Conservation (phyloP, 2,329 filamentous ascomycete species). For the Grosmannia serpens region DNA sequence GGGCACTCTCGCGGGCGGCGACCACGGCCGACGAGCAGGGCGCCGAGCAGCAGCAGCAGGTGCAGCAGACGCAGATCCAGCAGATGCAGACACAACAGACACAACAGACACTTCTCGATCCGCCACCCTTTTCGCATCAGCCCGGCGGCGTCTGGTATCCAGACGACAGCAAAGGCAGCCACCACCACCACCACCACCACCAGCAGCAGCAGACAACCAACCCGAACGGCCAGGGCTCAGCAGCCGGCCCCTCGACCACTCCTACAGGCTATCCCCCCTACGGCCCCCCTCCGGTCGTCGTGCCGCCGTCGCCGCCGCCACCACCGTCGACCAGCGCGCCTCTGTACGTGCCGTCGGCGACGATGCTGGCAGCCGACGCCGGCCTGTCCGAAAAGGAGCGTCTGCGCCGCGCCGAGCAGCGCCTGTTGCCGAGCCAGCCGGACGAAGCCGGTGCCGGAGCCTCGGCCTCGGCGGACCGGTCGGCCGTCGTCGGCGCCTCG, state of each 20-base stretch:
- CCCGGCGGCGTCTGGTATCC: conserved; percentile 4
- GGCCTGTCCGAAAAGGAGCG: conserved; percentile 72
- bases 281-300: not conserved
- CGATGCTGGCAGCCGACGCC: conserved; percentile 39
- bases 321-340: conserved; percentile 23
- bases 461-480: not conserved
- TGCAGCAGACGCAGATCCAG: conserved; percentile 5
- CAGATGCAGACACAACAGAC: conserved; percentile 12
- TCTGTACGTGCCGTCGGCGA: conserved; percentile 46
- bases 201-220: too few species aligned
- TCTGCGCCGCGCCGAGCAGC: conserved; percentile 63
- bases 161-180: conserved; percentile 13
- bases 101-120: conserved; percentile 9
- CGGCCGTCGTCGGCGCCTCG: conserved; percentile 21
- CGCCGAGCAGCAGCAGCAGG: conserved; percentile 13
- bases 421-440: conserved; percentile 71
- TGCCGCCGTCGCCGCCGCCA: not conserved
- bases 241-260: not conserved
- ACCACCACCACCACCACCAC: too few species aligned
- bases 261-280: not conserved
- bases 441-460: conserved; percentile 33
- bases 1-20: not conserved
- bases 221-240: too few species aligned
- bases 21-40: conserved; percentile 1
- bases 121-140: not conserved